phyloP scores from a whole-genome alignment of 2,329 filamentous ascomycete species.

The Colletotrichum sp. region DNA sequence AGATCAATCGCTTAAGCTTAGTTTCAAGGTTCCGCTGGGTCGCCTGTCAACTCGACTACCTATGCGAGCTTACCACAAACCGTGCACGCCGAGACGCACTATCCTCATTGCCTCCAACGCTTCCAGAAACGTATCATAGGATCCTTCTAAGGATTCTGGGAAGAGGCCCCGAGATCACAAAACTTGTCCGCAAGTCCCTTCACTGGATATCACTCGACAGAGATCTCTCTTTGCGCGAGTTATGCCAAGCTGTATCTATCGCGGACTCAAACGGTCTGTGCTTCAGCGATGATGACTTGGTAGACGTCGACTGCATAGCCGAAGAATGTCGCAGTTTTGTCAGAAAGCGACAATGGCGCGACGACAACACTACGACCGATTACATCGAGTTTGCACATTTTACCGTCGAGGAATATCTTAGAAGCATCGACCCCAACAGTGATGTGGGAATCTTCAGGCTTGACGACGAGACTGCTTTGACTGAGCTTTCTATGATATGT shows the following conservation, averaged over 20 bases:
- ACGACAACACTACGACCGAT: no score
- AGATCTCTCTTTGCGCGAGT: rapidly evolving
- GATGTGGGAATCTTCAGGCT: not conserved
- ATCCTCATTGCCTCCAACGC: not conserved
- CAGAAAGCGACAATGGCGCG: not conserved
- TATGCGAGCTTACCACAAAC: not conserved
- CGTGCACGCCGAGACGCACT: not conserved
- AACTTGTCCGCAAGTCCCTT: not conserved
- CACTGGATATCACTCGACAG: not conserved
- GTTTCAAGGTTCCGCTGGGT: not conserved
- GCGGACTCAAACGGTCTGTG: no score
- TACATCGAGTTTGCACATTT: not conserved
- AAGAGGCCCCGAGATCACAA: rapidly evolving
- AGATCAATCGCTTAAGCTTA: not conserved
- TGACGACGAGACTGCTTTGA: rapidly evolving
- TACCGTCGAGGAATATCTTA: not conserved
- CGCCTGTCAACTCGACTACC: not conserved
- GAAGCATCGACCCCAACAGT: not conserved
- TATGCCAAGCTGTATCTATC: not conserved
- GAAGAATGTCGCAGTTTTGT: not conserved
- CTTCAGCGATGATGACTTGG: not conserved
- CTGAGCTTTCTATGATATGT: not conserved
- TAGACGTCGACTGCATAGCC: not conserved
- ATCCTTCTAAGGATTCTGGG: not conserved
- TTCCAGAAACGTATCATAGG: not conserved